Percentiles rank a stretch among this genome's conserved stretches.
phyloP scores from a whole-genome alignment of 2,329 filamentous ascomycete genomes.

The Kalmusia sp. region DNA sequence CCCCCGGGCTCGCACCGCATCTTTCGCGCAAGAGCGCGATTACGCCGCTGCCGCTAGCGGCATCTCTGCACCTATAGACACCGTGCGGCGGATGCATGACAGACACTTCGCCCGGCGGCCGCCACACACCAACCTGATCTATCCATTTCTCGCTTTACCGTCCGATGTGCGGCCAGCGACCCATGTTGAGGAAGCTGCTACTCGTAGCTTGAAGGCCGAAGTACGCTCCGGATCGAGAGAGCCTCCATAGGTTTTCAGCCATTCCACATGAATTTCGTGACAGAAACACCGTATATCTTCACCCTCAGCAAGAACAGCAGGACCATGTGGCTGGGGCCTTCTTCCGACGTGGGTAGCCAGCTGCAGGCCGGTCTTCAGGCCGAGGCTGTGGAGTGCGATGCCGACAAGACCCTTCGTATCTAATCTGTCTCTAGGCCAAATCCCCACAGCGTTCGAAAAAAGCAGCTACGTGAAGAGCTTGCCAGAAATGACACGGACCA shows the following conservation, averaged over 20 bases:
- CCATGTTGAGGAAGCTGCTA: neutral
- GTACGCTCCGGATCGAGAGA: constrained; percentile 30
- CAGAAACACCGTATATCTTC: constrained; percentile 27
- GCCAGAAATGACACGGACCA: constrained; percentile 18
- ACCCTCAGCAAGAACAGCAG: constrained; percentile 25
- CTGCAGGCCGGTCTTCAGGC: constrained; percentile 35
- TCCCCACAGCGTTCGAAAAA: constrained; percentile 14
- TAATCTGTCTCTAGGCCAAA: constrained; percentile 37
- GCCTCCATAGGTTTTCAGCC: constrained; percentile 21
- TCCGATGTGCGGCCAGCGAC: constrained; percentile 17
- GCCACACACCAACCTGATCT: constrained; percentile 40
- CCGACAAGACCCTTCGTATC: constrained; percentile 31
- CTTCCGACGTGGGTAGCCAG: constrained; percentile 16
- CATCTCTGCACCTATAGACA: constrained; percentile 33
- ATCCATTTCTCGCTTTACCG: constrained; percentile 34
- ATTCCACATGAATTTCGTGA: constrained; percentile 27
- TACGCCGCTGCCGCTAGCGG: constrained; percentile 29
- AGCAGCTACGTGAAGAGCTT: constrained; percentile 23
- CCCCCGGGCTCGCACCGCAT: constrained; percentile 23
- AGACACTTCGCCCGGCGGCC: constrained; percentile 37
- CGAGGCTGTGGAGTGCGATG: constrained; percentile 32
- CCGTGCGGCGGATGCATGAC: constrained; percentile 31
- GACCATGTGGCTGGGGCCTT: constrained; percentile 34
- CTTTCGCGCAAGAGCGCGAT: constrained; percentile 38
- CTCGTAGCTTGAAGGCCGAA: constrained; percentile 20